Percentiles rank a stretch among this genome's conserved stretches.
Evolutionary conservation across 257 asterid species (phyloP).

Genomic region (Capsicum pubescens): DNA sequence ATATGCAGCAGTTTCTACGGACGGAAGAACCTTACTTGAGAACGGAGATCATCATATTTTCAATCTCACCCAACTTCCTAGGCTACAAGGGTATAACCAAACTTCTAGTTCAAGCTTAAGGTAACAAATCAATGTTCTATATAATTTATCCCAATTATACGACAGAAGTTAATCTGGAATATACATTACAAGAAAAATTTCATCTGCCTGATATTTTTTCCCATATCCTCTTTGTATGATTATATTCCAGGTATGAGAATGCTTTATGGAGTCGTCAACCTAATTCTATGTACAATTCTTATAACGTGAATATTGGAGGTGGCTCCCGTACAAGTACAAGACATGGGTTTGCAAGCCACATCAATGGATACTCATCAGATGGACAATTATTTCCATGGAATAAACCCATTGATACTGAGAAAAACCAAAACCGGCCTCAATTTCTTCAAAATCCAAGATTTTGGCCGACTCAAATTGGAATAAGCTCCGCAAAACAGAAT

Average conservation of each 20-base stretch:
- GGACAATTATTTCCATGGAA: background rate
- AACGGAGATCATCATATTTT: slow-evolving; percentile 78
- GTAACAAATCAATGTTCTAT: slow-evolving; percentile 29
- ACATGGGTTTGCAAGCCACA: slow-evolving; percentile 42
- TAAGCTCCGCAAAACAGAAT: slow-evolving; percentile 17
- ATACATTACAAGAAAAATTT: background rate
- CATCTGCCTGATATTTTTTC: background rate
- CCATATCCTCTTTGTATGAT: background rate
- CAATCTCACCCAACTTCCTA: slow-evolving; percentile 80
- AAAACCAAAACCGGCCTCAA: background rate
- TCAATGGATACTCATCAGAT: slow-evolving; percentile 21
- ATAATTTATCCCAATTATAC: background rate
- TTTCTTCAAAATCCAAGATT: slow-evolving; percentile 19
- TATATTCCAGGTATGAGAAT: slow-evolving; percentile 26
- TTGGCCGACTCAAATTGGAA: slow-evolving; percentile 12
- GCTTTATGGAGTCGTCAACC: slow-evolving; percentile 41
- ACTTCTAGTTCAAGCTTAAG: slow-evolving; percentile 56
- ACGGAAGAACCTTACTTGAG: slow-evolving; percentile 66
- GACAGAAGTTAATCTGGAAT: background rate
- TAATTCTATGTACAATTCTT: slow-evolving; percentile 49
- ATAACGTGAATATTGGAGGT: slow-evolving; percentile 36
- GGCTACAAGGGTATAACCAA: slow-evolving; percentile 66
- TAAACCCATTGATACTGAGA: background rate
- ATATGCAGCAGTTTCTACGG: slow-evolving; percentile 41
- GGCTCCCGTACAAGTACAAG: slow-evolving; percentile 31